Percentiles rank a stretch among this genome's conserved stretches.
phyloP scores from a whole-genome alignment of 352 stramenopile species.

The Globisporangium rhizosaccharum region DNA sequence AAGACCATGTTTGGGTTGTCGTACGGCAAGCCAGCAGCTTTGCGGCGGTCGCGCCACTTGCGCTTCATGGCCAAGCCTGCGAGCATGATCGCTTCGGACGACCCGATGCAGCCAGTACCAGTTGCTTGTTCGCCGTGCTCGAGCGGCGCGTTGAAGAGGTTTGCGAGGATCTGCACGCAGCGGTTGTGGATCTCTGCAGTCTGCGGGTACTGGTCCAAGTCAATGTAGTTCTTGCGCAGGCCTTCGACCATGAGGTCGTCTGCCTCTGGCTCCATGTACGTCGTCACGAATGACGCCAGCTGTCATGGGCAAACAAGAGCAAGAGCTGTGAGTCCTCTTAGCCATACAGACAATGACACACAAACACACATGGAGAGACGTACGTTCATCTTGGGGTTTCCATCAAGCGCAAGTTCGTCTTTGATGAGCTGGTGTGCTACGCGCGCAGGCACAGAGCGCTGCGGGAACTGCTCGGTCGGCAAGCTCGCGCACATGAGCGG shows the following conservation, averaged over 20 bases:
- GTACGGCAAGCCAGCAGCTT: conserved; percentile 61
- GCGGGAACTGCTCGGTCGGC: conserved; percentile 60
- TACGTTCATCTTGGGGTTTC: conserved; percentile 89
- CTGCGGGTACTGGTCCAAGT: conserved; percentile 91
- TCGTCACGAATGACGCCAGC: conserved; percentile 89
- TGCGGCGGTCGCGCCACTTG: conserved; percentile 84
- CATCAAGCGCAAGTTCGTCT: conserved; percentile 86
- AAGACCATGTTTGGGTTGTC: conserved; percentile 93
- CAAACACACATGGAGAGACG: conserved; percentile 5
- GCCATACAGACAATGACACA: background rate
- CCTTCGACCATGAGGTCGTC: conserved; percentile 89
- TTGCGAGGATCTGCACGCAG: conserved; percentile 90
- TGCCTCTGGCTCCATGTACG: conserved; percentile 89
- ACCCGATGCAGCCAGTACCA: conserved; percentile 89
- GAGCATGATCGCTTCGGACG: conserved; percentile 91
- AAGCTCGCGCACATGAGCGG: conserved; percentile 71
- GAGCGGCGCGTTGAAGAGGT: conserved; percentile 85
- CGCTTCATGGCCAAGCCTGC: conserved; percentile 89
- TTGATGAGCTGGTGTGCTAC: conserved; percentile 87
- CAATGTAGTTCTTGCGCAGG: conserved; percentile 90
- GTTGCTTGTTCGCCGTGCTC: conserved; percentile 46
- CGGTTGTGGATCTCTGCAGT: conserved; percentile 92
- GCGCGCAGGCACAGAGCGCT: conserved; percentile 57
- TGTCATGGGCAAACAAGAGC: conserved; percentile 8
- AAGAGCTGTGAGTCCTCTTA: background rate